Evolutionary conservation across 305 asterid species (phyloP), one percentile per base, ranked within the genome.

Genomic region (Fraxinus velutina): DNA sequence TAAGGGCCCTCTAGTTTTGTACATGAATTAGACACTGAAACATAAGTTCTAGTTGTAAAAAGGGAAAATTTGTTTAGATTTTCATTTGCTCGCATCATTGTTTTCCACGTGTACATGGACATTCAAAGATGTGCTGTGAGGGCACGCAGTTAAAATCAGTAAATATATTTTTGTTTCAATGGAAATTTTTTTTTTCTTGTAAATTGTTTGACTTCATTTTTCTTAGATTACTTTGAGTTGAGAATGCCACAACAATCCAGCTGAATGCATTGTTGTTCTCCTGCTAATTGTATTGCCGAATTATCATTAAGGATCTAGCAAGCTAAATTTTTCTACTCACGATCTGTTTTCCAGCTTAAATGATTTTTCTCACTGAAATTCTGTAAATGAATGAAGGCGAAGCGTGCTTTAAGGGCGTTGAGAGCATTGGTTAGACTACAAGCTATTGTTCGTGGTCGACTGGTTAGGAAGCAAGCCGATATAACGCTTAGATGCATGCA

Each of bases 401-500:
- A 90, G 55, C 93, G 95, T 0, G 99, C 99, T 75, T 85, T 96
- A 79, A 90, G 97, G 88, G 99, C 99, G n/a, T 76, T 96, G 80
- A 93, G 82, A 87, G 97, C 97, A 3, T 78, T 96, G 80, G 99
- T 96, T 19, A 87, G 98, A 76, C 88, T 96, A 34, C 98, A 96
- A 88, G 98, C 99, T 6, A 89, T 94, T 66, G 94, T 96, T 52
- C 94, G 99, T 0, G 99, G 99, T 0, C 86, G 97, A 24, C 85
- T 87, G 0, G 97, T 96, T 6, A 89, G 99, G 77, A 93, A 90
- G 84, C 94, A 96, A 85, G 98, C 97, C 33, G 98, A 91, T 0
- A 89, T 90, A 19, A 96, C 98, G 12, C 90, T 96, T 6, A 85
- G 92, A 87, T 94, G 98, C 70, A 96, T 96, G 99, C 95, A 96